These are phyloP conservation scores for Fusarium staphyleae DNA, from an alignment of 2,329 filamentous ascomycete species.

Conservation along the genomic window DNA sequence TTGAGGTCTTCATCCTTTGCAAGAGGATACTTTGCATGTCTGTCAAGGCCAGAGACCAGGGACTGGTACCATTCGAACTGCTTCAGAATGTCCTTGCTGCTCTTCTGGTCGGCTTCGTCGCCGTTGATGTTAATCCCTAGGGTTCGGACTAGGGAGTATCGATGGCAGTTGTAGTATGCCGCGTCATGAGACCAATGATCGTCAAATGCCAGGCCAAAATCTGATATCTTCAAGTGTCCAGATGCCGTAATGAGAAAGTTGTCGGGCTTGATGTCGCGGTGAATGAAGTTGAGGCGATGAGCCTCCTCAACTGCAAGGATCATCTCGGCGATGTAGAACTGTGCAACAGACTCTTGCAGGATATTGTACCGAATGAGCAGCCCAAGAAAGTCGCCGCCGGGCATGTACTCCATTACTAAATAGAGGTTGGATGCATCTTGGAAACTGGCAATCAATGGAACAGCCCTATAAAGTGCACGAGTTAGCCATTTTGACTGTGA, in stretches of 20 bases:
- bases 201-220: constrained; percentile 95
- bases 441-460: constrained; percentile 87
- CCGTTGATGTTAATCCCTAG: constrained; percentile 77
- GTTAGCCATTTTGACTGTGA: background rate
- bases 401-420: constrained; percentile 98
- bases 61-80: constrained; percentile 45
- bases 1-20: constrained; percentile 42
- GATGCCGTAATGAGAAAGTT: constrained; percentile 91
- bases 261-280: constrained; percentile 95
- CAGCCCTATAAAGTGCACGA: constrained; percentile 65
- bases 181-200: constrained; percentile 95
- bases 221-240: constrained; percentile 93
- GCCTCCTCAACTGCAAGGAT: constrained; percentile 92
- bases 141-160: constrained; percentile 79
- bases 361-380: constrained; percentile 85
- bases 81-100: constrained; percentile 50
- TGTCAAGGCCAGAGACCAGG: constrained; percentile 43
- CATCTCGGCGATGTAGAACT: constrained; percentile 95
- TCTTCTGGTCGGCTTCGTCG: constrained; percentile 72
- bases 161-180: constrained; percentile 82
- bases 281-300: constrained; percentile 87
- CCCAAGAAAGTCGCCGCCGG: constrained; percentile 91
- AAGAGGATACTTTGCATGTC: constrained; percentile 45
- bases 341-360: constrained; percentile 77
- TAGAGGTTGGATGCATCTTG: constrained; percentile 87